Base-by-base conservation (phyloP, 345 rosid genomes). In the Dipteronia sinensis region DNA sequence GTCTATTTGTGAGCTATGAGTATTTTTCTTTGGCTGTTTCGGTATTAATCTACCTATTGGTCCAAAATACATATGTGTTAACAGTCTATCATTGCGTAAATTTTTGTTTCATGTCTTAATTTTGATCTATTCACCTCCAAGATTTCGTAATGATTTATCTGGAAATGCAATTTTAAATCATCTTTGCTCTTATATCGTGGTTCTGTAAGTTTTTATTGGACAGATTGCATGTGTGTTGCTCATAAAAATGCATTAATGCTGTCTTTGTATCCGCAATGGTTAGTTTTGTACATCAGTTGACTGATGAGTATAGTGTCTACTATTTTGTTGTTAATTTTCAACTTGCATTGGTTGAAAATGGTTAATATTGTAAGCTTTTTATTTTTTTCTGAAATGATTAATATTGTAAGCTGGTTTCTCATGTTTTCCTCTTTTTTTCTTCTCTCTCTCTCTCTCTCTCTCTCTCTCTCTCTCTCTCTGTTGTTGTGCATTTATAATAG, bases 401-500 rank as follows among this genome's bases (percentile, higher is more conserved):
- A 27, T 27, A 27, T 40, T 40, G 44, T 42, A 67, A 38, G 53
- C 69, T 61, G 63, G 67, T 59, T 38, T 70, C 19, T 25, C 12
- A n/a, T 46, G 40, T 38, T 46, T 65, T 29, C 61, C 49, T 78
- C 31, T 76, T 64, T 58, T 34, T 56, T 70, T 20, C 56, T 55
- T 19, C 73, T 29, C 27, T 27, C 27, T 1, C 27, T 27, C 1
- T 27, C 13, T 65, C 34, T 55, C 31, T 80, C 27, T 27, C 27
- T 1, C 27, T 27, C 1, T 27, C 27, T 27, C 27, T 1, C 27
- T 27, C 1, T 27, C 13, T 65, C 34, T 55, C 31, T 80, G 19
- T 42, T 29, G 59, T 47, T 64, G 51, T 25, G 72, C 31, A 56
- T 42, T 42, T 80, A 66, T 87, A 38, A 72, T 82, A 0, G 27